Percentiles rank a stretch among this genome's conserved stretches.
phyloP scores from a whole-genome alignment of 352 stramenopile species.

The Globisporangium nagaii region DNA sequence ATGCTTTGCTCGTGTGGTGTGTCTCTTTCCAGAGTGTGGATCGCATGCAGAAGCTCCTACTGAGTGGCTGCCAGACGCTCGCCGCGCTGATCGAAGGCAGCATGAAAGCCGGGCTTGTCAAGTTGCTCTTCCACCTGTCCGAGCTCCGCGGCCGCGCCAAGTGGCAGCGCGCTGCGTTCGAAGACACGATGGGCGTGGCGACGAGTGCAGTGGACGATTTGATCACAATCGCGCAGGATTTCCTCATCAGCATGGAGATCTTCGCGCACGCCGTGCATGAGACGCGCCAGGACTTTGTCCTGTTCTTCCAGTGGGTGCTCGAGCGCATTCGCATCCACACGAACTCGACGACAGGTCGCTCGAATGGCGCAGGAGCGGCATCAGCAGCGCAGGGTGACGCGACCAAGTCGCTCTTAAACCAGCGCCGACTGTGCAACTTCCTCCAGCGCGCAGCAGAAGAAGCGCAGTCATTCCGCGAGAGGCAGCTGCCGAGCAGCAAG shows the following conservation, averaged over 20 bases:
- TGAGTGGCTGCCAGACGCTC: conserved; percentile 36
- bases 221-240: conserved; percentile 21
- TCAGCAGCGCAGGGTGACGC: neutral
- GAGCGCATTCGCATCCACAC: conserved; percentile 60
- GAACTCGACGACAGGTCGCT: conserved; percentile 17
- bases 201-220: conserved; percentile 28
- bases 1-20: neutral
- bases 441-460: conserved; percentile 33
- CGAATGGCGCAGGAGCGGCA: neutral
- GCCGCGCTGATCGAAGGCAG: conserved; percentile 20
- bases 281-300: conserved; percentile 50
- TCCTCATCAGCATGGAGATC: conserved; percentile 37
- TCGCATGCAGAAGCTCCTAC: conserved; percentile 51
- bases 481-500: conserved; percentile 30
- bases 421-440: conserved; percentile 48
- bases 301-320: conserved; percentile 63
- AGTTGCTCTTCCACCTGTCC: conserved; percentile 40
- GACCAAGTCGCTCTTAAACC: conserved; percentile 51
- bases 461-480: conserved; percentile 30
- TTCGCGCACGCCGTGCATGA: conserved; percentile 41
- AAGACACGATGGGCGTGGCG: conserved; percentile 30
- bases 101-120: conserved; percentile 32
- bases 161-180: conserved; percentile 33
- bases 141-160: conserved; percentile 47
- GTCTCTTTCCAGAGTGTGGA: conserved; percentile 32